Evolutionary conservation across 768 basidiomycete genomes (phyloP).

Genomic region (Pleurotus giganteus): DNA sequence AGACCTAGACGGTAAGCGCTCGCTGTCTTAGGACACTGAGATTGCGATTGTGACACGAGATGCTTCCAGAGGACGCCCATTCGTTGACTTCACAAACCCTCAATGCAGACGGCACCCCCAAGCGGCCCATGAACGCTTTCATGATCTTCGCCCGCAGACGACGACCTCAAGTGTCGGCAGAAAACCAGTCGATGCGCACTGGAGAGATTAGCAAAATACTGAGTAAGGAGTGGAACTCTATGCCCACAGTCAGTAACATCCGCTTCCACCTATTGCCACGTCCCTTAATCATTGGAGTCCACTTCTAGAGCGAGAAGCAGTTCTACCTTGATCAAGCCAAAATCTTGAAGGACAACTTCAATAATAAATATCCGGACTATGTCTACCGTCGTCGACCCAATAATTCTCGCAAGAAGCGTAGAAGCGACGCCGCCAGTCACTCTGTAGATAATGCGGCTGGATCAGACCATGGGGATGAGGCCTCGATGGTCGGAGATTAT

Average conservation of each 20-base stretch:
- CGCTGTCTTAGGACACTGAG: neutral
- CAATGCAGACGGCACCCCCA: constrained; percentile 85
- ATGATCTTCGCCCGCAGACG: constrained; percentile 89
- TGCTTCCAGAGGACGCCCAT: constrained; percentile 29
- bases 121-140: constrained; percentile 91
- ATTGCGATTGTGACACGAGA: constrained; percentile 13
- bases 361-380: constrained; percentile 84
- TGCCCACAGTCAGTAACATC: constrained; percentile 58
- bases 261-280: constrained; percentile 6
- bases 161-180: constrained; percentile 81
- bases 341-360: constrained; percentile 82
- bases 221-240: constrained; percentile 82
- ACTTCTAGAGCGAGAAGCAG: constrained; percentile 68
- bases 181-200: constrained; percentile 86
- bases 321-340: constrained; percentile 89
- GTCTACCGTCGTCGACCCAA: constrained; percentile 87
- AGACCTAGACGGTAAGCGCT: constrained; percentile 43
- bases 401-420: constrained; percentile 68
- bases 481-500: constrained; percentile 11
- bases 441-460: constrained; percentile 23
- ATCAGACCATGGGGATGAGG: constrained; percentile 12
- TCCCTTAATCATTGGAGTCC: neutral
- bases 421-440: constrained; percentile 30
- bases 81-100: constrained; percentile 75
- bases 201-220: constrained; percentile 89